phyloP scores from a whole-genome alignment of 2,329 filamentous ascomycete genomes.

The Xylaria arbuscula region DNA sequence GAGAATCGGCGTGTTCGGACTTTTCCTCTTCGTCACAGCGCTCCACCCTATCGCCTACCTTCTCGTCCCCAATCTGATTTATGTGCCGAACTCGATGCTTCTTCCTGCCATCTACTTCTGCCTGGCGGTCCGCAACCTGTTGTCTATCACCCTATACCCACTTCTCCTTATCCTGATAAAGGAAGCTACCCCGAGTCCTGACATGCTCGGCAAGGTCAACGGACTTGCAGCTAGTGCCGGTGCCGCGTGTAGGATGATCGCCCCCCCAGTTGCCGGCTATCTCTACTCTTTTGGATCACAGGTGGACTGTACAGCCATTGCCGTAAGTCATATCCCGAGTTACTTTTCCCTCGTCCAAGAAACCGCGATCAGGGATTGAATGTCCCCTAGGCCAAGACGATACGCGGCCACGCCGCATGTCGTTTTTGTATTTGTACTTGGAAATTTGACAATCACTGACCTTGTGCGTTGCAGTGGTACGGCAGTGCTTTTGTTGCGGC shows the following conservation, averaged over 20 bases:
- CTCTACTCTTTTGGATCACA: constrained; percentile 70
- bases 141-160: constrained; percentile 73
- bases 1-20: constrained; percentile 67
- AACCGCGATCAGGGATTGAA: neutral
- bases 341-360: neutral
- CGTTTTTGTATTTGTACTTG: no score
- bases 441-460: neutral
- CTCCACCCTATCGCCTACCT: constrained; percentile 72
- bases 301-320: constrained; percentile 68
- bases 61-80: constrained; percentile 68
- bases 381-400: neutral
- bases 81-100: constrained; percentile 63
- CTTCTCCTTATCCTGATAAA: constrained; percentile 75
- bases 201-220: constrained; percentile 72
- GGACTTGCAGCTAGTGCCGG: constrained; percentile 73
- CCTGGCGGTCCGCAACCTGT: constrained; percentile 67
- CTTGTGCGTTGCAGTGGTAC: constrained; percentile 60
- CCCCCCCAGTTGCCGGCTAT: constrained; percentile 72
- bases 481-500: constrained; percentile 67
- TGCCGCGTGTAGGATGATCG: constrained; percentile 74
- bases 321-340: constrained; percentile 41
- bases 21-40: constrained; percentile 68
- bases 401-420: neutral
- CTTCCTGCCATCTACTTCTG: constrained; percentile 69
- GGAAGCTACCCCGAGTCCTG: constrained; percentile 68